Conservation (phyloP, 441 rosid genomes). For the Euphorbia celastroides region DNA sequence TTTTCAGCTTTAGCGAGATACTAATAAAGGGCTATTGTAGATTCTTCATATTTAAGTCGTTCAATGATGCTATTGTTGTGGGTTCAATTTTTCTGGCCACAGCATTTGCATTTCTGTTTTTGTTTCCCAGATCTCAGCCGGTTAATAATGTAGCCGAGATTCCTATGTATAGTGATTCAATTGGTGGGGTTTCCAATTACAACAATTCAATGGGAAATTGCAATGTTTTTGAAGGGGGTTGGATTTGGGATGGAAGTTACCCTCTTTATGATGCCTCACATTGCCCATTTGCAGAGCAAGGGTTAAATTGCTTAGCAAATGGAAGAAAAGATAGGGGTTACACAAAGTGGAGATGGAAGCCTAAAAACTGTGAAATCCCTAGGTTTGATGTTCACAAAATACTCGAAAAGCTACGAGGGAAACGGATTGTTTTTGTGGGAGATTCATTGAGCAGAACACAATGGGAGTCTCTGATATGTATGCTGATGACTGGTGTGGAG, state of each 20-base stretch:
- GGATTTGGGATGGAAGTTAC: slow-evolving; percentile 52
- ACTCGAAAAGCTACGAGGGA: slow-evolving; percentile 52
- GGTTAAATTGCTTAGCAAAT: slow-evolving; percentile 60
- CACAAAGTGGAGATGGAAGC: slow-evolving; percentile 66
- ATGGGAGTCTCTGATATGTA: slow-evolving; percentile 63
- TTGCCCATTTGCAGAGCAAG: slow-evolving; percentile 57
- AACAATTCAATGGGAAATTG: slow-evolving; percentile 26
- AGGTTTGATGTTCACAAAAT: slow-evolving; percentile 36
- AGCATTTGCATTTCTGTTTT: slow-evolving; percentile 33
- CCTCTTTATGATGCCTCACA: slow-evolving; percentile 59
- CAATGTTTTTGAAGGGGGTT: slow-evolving; percentile 48
- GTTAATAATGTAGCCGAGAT: slow-evolving; percentile 18
- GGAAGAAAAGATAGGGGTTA: slow-evolving; percentile 56
- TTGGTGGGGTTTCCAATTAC: slow-evolving; percentile 24
- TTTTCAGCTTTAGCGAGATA: slow-evolving; percentile 28
- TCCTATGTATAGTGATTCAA: slow-evolving; percentile 25
- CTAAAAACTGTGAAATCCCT: slow-evolving; percentile 52
- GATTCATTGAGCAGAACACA: slow-evolving; percentile 68
- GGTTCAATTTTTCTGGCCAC: slow-evolving; percentile 35
- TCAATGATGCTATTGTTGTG: slow-evolving; percentile 30
- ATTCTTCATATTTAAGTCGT: slow-evolving; percentile 32
- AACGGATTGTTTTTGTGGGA: slow-evolving; percentile 61
- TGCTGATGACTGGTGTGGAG: slow-evolving; percentile 67
- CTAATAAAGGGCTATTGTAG: slow-evolving; percentile 30
- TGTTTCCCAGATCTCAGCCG: slow-evolving; percentile 39